Conservation (phyloP, 805 yeast species). For the Citeromyces matritensis region DNA sequence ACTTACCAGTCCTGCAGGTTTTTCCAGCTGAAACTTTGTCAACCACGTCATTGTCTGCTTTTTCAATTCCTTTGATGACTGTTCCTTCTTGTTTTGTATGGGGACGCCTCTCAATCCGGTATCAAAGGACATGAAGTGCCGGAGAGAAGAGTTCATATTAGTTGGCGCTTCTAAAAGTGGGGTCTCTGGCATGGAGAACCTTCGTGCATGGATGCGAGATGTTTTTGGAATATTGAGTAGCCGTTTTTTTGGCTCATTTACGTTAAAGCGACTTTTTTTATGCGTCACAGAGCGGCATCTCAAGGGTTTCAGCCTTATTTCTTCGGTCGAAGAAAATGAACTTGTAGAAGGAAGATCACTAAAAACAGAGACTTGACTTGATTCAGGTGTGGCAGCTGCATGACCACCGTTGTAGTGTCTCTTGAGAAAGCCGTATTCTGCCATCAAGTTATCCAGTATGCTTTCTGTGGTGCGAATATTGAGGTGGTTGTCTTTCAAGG, state of each 20-base stretch:
- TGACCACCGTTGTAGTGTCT: constrained; percentile 1
- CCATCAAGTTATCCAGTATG: constrained; percentile 24
- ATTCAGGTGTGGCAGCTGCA: not conserved
- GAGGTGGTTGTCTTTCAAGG: constrained; percentile 14
- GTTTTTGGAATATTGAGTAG: not conserved
- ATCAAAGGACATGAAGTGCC: constrained; percentile 16
- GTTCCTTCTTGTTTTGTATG: not conserved
- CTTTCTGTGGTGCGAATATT: constrained; percentile 30
- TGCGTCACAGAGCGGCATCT: not conserved
- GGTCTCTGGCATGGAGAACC: constrained; percentile 2
- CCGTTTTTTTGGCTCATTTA: not conserved
- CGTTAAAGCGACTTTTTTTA: not conserved
- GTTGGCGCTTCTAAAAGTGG: not conserved
- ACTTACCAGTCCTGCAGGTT: not conserved
- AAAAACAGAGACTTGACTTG: not conserved
- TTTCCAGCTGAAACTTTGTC: constrained; percentile 2
- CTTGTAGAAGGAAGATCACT: not conserved
- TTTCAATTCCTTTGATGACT: not conserved
- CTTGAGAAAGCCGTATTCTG: constrained; percentile 22
- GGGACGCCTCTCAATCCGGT: constrained; percentile 8
- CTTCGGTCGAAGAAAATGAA: not conserved
- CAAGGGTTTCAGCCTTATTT: not conserved
- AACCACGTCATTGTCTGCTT: constrained; percentile 4
- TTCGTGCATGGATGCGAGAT: not conserved
- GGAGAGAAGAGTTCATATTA: constrained; percentile 7